These are phyloP conservation scores for Pilaira anomala DNA, from an alignment of 192 early-diverging fungal species.

Conservation along the genomic window DNA sequence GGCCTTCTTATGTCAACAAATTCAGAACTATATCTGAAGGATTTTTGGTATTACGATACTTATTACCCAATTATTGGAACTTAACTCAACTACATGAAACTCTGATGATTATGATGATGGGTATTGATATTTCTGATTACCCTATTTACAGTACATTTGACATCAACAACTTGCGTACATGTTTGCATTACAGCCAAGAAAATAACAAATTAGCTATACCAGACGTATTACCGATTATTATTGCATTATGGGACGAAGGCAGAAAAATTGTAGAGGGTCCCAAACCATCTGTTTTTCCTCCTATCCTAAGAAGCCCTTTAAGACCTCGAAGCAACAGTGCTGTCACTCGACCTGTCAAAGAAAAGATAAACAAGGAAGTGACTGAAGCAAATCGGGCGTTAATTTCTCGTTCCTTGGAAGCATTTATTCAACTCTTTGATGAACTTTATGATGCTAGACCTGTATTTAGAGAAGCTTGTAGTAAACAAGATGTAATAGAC, in stretches of 20 bases:
- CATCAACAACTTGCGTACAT: constrained; percentile 44
- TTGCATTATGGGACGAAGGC: constrained; percentile 36
- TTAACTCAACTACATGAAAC: constrained; percentile 53
- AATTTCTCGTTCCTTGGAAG: constrained; percentile 1
- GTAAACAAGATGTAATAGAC: constrained; percentile 49
- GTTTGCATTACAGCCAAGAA: constrained; percentile 34
- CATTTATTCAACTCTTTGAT: constrained; percentile 13
- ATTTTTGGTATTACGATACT: constrained; percentile 51
- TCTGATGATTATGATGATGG: constrained; percentile 52
- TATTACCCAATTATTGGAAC: constrained; percentile 59
- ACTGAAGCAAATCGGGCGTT: neutral
- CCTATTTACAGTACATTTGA: constrained; percentile 48
- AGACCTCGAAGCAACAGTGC: constrained; percentile 11
- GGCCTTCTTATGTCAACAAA: constrained; percentile 43
- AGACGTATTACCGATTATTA: constrained; percentile 48
- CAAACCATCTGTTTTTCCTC: neutral
- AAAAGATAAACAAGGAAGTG: neutral
- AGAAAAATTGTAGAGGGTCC: constrained; percentile 3
- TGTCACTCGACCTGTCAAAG: neutral
- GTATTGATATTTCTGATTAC: constrained; percentile 49
- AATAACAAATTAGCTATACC: constrained; percentile 31
- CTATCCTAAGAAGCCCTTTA: neutral
- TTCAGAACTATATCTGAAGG: constrained; percentile 54
- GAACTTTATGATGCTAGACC: constrained; percentile 16
- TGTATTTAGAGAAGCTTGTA: constrained; percentile 51